Base-by-base conservation (phyloP, 2,329 filamentous ascomycete species). In the Malbranchea zuffiana region DNA sequence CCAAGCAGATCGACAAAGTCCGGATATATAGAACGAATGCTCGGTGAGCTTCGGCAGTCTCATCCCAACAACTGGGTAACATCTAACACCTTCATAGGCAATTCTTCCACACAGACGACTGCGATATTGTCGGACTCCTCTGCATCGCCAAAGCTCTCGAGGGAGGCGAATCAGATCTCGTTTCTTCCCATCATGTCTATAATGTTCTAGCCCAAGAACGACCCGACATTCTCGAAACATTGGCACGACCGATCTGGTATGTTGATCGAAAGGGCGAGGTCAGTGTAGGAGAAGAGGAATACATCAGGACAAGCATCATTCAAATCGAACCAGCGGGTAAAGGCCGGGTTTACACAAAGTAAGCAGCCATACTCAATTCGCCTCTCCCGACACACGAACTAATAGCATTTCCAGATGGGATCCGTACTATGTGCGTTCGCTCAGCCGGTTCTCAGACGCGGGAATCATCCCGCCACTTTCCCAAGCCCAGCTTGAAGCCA, bases 21-120 rank as follows among this genome's bases (percentile, higher is more conserved):
- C 79, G 86, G 49, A 93, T 93, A 60, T 93, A 93, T 66, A 74
- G 86, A 45, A 94, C 86, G 2, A 83, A 85, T 45, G 85, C 84
- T 35, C 69, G 76, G 55, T 69, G 55, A 37, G 52, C 45, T 23
- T 13, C 23, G 21, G 6, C n/a, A 12, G 16, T 5, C 13, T 17
- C 8, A 12, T 13, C 8, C 3, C n/a, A 15, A 26, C 11, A n/a
- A 26, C 16, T 7, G 5, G 12, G 3, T 13, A 13, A 8, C 23
- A 10, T 29, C 32, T 40, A n/a, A 33, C 28, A 30, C 13, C 20
- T 7, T 21, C 10, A 26, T 19, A 69, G 75, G 6, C 82, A 90
- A 65, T 88, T 79, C 66, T 90, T 87, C 70, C 85, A 92, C 59
- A 73, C 81, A 37, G 85, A 93, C 53, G 81, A 88, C 57, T 71